Evolutionary conservation across 805 yeast species (phyloP), one percentile per base, ranked within the genome.

Genomic region (Candida incommunis): DNA sequence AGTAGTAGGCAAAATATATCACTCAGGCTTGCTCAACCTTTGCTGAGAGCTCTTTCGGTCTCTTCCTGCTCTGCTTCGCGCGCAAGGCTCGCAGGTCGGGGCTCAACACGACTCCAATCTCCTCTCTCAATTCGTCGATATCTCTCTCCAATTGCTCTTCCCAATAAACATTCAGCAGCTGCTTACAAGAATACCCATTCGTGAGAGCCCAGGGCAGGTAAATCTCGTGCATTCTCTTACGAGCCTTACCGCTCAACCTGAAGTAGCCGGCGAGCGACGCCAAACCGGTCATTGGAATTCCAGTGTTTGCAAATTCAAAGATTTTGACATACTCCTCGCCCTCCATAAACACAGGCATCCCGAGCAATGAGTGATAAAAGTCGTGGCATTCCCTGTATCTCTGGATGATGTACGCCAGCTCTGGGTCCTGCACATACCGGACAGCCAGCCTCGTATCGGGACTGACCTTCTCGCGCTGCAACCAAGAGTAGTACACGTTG

Each of bases 371-470:
- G 59, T 92, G 98, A 59, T 87, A 90, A 57, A 92, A 92, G 58
- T 92, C 98, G 57, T 92, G 98, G 58, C 96, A 88, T 60, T 92
- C 97, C 44, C 98, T 74, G 60, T 90, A 92, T 54, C 98, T 68
- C 60, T 86, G 94, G 68, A 79, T 86, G n/a, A 90, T 81, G 58
- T 81, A 92, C 0, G 96, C 96, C 52, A 85, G 74, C 55, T 86
- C 94, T 40, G 84, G 88, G 58, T 92, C 87, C 50, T 84, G 88
- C 40, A 92, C 85, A 62, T 76, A 92, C 48, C 76, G 76, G 7
- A 92, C 97, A 1, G 86, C 81, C 2, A 81, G 87, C 54, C 98
- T 71, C 0, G 95, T 88, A 59, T 92, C 98, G 1, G 96, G 96
- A 2, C 92, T 79, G 0, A 85, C 95, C 1, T 90, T 87, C 61